A percentile compares a stretch with the other conserved stretches of the same genome.
phyloP scores from a whole-genome alignment of 306 rosid genomes.

The Gillenia trifoliata region DNA sequence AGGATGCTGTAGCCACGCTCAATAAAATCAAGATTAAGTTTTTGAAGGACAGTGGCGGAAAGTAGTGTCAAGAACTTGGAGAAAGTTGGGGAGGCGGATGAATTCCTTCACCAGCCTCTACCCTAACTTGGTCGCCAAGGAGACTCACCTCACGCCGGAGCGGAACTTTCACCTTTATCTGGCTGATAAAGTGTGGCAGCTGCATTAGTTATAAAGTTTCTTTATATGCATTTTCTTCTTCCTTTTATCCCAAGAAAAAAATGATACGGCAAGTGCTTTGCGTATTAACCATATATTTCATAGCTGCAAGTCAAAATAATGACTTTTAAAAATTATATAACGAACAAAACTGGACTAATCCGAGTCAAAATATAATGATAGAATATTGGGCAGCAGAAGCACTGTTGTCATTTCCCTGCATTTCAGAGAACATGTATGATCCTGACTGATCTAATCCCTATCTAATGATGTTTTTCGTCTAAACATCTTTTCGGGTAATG shows the following conservation, averaged over 20 bases:
- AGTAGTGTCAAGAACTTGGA: too few species aligned
- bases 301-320: not conserved
- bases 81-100: slow-evolving; percentile 31
- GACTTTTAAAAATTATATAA: not conserved
- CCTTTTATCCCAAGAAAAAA: not conserved
- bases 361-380: slow-evolving; percentile 27
- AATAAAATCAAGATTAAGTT: slow-evolving; percentile 6
- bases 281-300: not conserved
- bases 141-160: slow-evolving; percentile 55
- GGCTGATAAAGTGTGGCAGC: too few species aligned
- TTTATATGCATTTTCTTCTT: too few species aligned
- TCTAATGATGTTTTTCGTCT: slow-evolving; percentile 72
- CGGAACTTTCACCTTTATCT: slow-evolving; percentile 67
- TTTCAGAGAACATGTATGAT: not conserved
- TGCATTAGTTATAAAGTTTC: too few species aligned
- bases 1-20: not conserved
- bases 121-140: slow-evolving; percentile 84
- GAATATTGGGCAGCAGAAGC: slow-evolving; percentile 10
- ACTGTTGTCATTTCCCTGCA: slow-evolving; percentile 21
- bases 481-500: slow-evolving; percentile 16
- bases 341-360: not conserved
- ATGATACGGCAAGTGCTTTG: not conserved
- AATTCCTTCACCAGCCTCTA: slow-evolving; percentile 64
- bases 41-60: not conserved
- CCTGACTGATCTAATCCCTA: slow-evolving; percentile 25